Conservation (phyloP, 306 rosid genomes). For the Vicia villosa region DNA sequence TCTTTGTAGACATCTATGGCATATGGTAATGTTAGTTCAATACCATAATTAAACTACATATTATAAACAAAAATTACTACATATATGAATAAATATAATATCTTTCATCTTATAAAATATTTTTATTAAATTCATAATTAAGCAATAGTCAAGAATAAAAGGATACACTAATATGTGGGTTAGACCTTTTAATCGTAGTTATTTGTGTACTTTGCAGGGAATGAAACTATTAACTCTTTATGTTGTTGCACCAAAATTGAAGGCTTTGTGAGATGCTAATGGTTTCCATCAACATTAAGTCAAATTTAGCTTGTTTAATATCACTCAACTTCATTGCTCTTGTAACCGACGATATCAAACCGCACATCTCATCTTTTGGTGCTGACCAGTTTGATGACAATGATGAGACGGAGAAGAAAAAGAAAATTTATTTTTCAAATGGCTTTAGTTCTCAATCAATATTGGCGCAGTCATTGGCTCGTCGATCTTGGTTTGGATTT, state of each 20-base stretch:
- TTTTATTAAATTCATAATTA: too few relatives aligned
- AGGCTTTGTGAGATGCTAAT: conserved; percentile 49
- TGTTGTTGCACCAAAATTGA: conserved; percentile 56
- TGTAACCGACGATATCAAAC: conserved; percentile 87
- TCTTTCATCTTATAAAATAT: too few relatives aligned
- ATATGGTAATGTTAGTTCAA: too few relatives aligned
- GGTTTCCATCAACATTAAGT: conserved; percentile 52
- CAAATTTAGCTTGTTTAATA: conserved; percentile 48
- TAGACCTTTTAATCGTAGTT: too few relatives aligned
- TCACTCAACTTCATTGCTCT: conserved; percentile 78
- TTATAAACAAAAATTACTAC: too few relatives aligned
- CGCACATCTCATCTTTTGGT: conserved; percentile 79
- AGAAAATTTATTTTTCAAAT: conserved; percentile 84
- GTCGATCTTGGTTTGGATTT: conserved; percentile 74
- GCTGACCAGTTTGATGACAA: conserved; percentile 87
- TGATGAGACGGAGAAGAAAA: conserved; percentile 58
- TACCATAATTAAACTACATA: too few relatives aligned
- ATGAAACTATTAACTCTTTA: conserved; percentile 61
- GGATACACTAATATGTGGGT: too few relatives aligned
- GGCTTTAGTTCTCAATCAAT: conserved; percentile 79
- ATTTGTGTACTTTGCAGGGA: conserved; percentile 47
- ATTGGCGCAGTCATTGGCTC: conserved; percentile 78
- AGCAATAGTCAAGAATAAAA: too few relatives aligned
- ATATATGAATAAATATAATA: too few relatives aligned
- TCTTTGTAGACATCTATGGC: too few relatives aligned